These are phyloP conservation scores for Coemansia furcata DNA, from an alignment of 192 early-diverging fungal species.

Conservation along the genomic window DNA sequence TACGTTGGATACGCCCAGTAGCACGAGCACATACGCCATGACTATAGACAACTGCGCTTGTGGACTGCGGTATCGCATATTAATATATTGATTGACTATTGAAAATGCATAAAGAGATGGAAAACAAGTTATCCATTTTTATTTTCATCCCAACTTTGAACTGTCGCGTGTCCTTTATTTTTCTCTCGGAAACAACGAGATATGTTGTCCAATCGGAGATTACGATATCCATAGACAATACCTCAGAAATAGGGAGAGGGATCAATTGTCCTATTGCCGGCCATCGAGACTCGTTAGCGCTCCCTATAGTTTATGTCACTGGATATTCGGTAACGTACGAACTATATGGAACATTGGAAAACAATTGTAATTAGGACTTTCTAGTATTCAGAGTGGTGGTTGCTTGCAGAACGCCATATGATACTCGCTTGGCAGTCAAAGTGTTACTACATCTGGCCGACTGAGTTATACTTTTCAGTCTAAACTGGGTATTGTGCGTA, in stretches of 20 bases:
- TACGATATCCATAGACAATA: background rate
- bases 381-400: no score
- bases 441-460: no score
- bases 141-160: background rate
- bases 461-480: no score
- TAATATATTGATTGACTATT: background rate
- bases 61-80: conserved; percentile 20
- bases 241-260: background rate
- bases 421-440: no score
- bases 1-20: conserved; percentile 2
- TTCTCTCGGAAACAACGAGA: background rate
- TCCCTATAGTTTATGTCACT: no score
- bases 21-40: conserved; percentile 4
- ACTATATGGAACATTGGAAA: no score
- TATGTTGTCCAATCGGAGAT: background rate
- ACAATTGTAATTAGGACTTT: no score
- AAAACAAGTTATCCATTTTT: background rate
- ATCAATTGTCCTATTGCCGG: background rate
- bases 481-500: no score
- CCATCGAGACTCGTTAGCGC: no score
- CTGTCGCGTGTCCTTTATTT: background rate
- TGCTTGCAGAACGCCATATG: no score
- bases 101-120: background rate
- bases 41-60: conserved; percentile 21
- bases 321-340: no score